A percentile compares a stretch with the other conserved stretches of the same genome.
phyloP scores from a whole-genome alignment of 768 basidiomycete species.

The Boletus sp. region DNA sequence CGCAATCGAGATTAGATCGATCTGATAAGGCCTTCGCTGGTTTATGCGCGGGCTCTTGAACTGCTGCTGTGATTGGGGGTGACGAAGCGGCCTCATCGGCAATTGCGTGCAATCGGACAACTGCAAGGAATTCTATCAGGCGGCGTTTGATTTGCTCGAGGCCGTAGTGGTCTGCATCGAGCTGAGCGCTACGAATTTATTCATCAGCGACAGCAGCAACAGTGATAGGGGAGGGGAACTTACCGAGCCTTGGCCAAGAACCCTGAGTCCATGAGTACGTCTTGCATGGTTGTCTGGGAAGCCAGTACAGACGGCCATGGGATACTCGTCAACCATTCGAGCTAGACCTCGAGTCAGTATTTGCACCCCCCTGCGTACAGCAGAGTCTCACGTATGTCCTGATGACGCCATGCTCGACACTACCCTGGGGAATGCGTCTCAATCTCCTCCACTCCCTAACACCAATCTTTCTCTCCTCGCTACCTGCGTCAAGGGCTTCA shows the following conservation, averaged over 20 bases:
- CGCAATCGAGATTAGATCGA: constrained; percentile 18
- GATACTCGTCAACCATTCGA: constrained; percentile 85
- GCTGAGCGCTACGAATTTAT: constrained; percentile 42
- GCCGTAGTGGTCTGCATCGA: constrained; percentile 90
- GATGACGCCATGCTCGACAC: constrained; percentile 88
- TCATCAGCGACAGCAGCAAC: background rate
- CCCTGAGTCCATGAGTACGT: constrained; percentile 45
- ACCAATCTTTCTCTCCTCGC: constrained; percentile 80
- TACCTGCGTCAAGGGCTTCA: constrained; percentile 66
- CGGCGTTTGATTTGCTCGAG: constrained; percentile 90
- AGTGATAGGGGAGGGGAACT: background rate
- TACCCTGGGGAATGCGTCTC: constrained; percentile 84
- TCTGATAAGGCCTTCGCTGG: constrained; percentile 16
- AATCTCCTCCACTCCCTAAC: constrained; percentile 80
- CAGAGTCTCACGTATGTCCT: constrained; percentile 63
- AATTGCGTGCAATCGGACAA: constrained; percentile 57
- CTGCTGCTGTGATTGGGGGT: background rate
- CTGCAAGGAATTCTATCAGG: constrained; percentile 87
- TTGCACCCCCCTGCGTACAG: background rate
- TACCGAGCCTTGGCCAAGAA: constrained; percentile 68
- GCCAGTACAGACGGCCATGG: constrained; percentile 65
- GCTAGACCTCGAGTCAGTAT: constrained; percentile 31
- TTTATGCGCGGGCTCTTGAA: constrained; percentile 17
- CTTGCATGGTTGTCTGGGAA: constrained; percentile 24
- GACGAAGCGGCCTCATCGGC: constrained; percentile 15